A percentile compares a stretch with the other conserved stretches of the same genome.
These are phyloP conservation scores for Earliella scabrosa DNA, from an alignment of 1,284 basidiomycete genomes.

Conservation along the genomic window DNA sequence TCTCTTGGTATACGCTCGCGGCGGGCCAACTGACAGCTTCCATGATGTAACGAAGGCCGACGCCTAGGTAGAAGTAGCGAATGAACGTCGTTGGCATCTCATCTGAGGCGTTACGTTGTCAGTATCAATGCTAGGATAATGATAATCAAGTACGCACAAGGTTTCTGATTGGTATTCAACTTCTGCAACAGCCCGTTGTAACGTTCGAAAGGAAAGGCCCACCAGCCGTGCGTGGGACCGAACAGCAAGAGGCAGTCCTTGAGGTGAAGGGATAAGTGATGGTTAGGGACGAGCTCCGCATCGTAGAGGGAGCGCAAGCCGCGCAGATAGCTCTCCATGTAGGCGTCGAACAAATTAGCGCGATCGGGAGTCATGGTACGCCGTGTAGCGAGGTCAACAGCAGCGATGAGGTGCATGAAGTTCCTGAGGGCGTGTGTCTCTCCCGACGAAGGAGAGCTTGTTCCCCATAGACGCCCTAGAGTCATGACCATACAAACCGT, in stretches of 20 bases:
- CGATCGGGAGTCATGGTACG: neutral
- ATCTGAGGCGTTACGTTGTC: neutral
- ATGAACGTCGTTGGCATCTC: slow-evolving; percentile 18
- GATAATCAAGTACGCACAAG: neutral
- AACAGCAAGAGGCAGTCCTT: slow-evolving; percentile 30
- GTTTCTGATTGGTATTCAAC: slow-evolving; percentile 11
- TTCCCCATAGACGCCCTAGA: slow-evolving; percentile 40
- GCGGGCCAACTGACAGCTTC: slow-evolving; percentile 9
- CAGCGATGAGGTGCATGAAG: slow-evolving; percentile 41
- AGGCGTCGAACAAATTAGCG: slow-evolving; percentile 9
- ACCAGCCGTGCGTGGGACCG: slow-evolving; percentile 41
- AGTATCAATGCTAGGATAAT: too few relatives aligned
- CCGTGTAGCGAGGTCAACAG: slow-evolving; percentile 19
- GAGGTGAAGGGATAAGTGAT: slow-evolving; percentile 43
- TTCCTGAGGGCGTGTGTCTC: slow-evolving; percentile 36
- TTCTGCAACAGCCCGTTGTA: slow-evolving; percentile 18
- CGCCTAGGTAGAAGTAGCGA: slow-evolving; percentile 14
- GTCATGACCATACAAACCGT: slow-evolving; percentile 38
- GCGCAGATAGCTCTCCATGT: slow-evolving; percentile 36
- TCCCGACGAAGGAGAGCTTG: neutral
- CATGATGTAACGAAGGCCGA: slow-evolving; percentile 6
- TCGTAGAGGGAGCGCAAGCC: slow-evolving; percentile 34
- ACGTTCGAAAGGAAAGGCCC: slow-evolving; percentile 17
- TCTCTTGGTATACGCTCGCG: neutral
- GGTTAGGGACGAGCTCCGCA: slow-evolving; percentile 37